Base-by-base conservation (phyloP, 2,329 filamentous ascomycete species). In the Exophiala mesophila region DNA sequence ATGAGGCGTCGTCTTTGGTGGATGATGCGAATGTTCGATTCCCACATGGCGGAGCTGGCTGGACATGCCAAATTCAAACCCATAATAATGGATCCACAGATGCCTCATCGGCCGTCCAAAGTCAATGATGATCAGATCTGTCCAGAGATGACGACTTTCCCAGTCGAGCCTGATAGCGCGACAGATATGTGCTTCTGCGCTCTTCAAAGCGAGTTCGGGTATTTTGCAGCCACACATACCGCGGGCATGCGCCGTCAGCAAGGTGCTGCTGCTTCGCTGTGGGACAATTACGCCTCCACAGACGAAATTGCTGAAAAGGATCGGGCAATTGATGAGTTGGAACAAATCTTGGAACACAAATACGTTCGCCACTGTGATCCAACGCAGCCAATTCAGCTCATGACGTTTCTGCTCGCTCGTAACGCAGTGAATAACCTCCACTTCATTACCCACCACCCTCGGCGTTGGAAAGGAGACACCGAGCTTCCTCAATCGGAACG, bases 11-110 rank as follows among this genome's bases (percentile, higher is more conserved):
- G 59, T n/a, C 42, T 60, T 1, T 67, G 64, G 64, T 63, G 61
- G 60, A 36, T 39, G 17, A 36, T 66, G 21, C 58, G 52, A 53
- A 64, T 79, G 12, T 61, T 83, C 0, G 80, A 5, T 55, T 63
- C 8, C 16, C 37, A 49, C 18, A 52, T 54, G 3, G 55, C 57
- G 24, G 55, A 60, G 20, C 26, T 56, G 16, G 56, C 52, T 12
- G 60, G 61, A 3, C 55, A 5, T 13, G 29, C 24, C 24, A 28
- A 28, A n/a, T 36, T 37, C n/a, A n/a, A n/a, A n/a, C n/a, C n/a
- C n/a, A n/a, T n/a, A n/a, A n/a, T n/a, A n/a, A n/a, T n/a, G n/a
- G n/a, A n/a, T n/a, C n/a, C n/a, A n/a, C n/a, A n/a, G n/a, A n/a
- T n/a, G n/a, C n/a, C n/a, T n/a, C n/a, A n/a, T n/a, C n/a, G n/a